Evolutionary conservation across 768 basidiomycete species (phyloP).

Genomic region (Serpula lacrymans): DNA sequence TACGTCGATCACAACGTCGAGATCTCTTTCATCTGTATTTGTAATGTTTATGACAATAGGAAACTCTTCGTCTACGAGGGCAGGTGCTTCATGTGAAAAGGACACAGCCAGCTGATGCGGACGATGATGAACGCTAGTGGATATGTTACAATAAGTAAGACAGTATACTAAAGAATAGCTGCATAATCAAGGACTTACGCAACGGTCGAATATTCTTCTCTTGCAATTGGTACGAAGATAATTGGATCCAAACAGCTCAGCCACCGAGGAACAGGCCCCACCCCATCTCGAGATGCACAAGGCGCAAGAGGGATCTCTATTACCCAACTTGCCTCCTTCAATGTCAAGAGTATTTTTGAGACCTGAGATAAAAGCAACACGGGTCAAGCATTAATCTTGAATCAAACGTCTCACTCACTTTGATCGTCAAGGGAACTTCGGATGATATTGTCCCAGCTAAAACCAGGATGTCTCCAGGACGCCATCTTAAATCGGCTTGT

Average conservation of each 20-base stretch:
- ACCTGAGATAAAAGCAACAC: slow-evolving; percentile 12
- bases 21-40: slow-evolving; percentile 66
- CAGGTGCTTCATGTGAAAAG: slow-evolving; percentile 60
- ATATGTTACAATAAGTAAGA: slow-evolving; percentile 7
- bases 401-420: slow-evolving; percentile 39
- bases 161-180: slow-evolving; percentile 3
- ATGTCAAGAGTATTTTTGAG: slow-evolving; percentile 47
- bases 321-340: slow-evolving; percentile 64
- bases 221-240: slow-evolving; percentile 49
- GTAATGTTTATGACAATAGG: slow-evolving; percentile 67
- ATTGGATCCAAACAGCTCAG: slow-evolving; percentile 51
- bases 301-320: slow-evolving; percentile 59
- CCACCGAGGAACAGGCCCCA: slow-evolving; percentile 44
- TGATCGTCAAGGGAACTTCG: slow-evolving; percentile 45
- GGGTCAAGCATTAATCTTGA: background rate
- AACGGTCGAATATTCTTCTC: slow-evolving; percentile 44
- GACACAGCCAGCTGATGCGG: slow-evolving; percentile 55
- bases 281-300: slow-evolving; percentile 31
- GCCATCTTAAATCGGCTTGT: slow-evolving; percentile 56
- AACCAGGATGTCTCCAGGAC: slow-evolving; percentile 47
- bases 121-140: slow-evolving; percentile 62
- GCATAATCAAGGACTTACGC: slow-evolving; percentile 35
- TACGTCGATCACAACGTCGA: slow-evolving; percentile 70
- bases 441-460: slow-evolving; percentile 60
- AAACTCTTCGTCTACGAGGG: slow-evolving; percentile 79